Evolutionary conservation across 495 filamentous ascomycete genomes (phyloP).

Genomic region (Aspergillus haitiensis): DNA sequence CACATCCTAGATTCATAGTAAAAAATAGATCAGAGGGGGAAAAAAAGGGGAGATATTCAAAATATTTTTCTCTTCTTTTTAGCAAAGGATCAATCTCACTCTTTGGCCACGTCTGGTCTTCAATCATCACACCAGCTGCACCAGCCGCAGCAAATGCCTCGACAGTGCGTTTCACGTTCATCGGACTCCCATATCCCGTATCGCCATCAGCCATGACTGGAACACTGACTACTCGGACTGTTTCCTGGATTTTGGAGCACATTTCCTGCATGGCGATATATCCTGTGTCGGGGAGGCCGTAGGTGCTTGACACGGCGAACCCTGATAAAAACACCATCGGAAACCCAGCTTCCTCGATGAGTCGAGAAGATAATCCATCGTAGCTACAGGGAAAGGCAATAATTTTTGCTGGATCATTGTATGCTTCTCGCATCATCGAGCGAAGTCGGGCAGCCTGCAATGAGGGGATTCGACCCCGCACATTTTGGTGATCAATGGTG

Average conservation of each 20-base stretch:
- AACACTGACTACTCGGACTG: slow-evolving; percentile 33
- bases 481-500: slow-evolving; percentile 25
- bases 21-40: neutral
- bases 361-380: slow-evolving; percentile 41
- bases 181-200: slow-evolving; percentile 44
- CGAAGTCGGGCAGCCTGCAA: slow-evolving; percentile 36
- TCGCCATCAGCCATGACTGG: slow-evolving; percentile 46
- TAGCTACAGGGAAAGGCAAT: slow-evolving; percentile 40
- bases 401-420: slow-evolving; percentile 38
- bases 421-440: slow-evolving; percentile 40
- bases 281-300: slow-evolving; percentile 44
- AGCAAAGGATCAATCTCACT: slow-evolving; percentile 18
- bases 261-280: slow-evolving; percentile 48
- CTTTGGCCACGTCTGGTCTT: slow-evolving; percentile 45
- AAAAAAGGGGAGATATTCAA: neutral
- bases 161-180: slow-evolving; percentile 45
- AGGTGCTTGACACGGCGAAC: slow-evolving; percentile 35
- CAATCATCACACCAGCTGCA: slow-evolving; percentile 44
- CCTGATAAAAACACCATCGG: slow-evolving; percentile 41
- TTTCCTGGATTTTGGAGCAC: slow-evolving; percentile 44
- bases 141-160: slow-evolving; percentile 40
- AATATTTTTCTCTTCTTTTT: neutral
- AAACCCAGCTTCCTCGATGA: slow-evolving; percentile 45
- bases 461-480: slow-evolving; percentile 34
- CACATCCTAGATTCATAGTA: slow-evolving; percentile 32